A percentile compares a stretch with the other conserved stretches of the same genome.
Conservation (phyloP, 164 flowering plant genomes). For the Aristolochia contorta region DNA sequence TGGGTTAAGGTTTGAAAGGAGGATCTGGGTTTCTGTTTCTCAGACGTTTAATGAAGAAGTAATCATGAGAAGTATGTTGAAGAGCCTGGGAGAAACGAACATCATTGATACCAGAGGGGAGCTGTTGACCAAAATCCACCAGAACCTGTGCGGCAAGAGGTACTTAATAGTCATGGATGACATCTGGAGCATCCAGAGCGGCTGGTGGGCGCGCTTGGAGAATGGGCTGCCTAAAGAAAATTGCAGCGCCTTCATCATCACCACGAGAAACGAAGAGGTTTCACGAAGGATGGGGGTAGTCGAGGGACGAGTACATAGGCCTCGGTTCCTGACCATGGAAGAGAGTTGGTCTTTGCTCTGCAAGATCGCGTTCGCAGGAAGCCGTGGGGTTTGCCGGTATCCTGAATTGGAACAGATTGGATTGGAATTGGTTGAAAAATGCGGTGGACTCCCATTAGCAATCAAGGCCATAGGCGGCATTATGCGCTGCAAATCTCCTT, state of each 20-base stretch:
- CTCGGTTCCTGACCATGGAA: slow-evolving; percentile 22
- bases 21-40: slow-evolving; percentile 48
- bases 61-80: slow-evolving; percentile 37
- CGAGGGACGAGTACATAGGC: slow-evolving; percentile 25
- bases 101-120: slow-evolving; percentile 25
- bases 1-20: slow-evolving; percentile 24
- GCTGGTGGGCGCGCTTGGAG: slow-evolving; percentile 32
- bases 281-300: slow-evolving; percentile 30
- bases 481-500: slow-evolving; percentile 25
- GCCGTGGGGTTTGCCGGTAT: slow-evolving; percentile 17
- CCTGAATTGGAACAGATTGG: slow-evolving; percentile 26
- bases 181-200: slow-evolving; percentile 27
- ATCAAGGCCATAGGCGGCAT: slow-evolving; percentile 47
- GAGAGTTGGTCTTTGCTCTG: slow-evolving; percentile 35
- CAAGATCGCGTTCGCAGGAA: slow-evolving; percentile 32
- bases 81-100: slow-evolving; percentile 27
- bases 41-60: slow-evolving; percentile 29
- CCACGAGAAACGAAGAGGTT: slow-evolving; percentile 32
- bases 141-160: slow-evolving; percentile 32
- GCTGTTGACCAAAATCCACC: slow-evolving; percentile 28
- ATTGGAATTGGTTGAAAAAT: slow-evolving; percentile 39
- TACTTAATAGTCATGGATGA: slow-evolving; percentile 50
- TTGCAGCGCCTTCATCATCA: slow-evolving; percentile 37
- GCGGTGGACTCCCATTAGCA: slow-evolving; percentile 48
- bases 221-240: slow-evolving; percentile 31